phyloP scores from a whole-genome alignment of 2,329 filamentous ascomycete genomes.

The Neofusicoccum parvum region DNA sequence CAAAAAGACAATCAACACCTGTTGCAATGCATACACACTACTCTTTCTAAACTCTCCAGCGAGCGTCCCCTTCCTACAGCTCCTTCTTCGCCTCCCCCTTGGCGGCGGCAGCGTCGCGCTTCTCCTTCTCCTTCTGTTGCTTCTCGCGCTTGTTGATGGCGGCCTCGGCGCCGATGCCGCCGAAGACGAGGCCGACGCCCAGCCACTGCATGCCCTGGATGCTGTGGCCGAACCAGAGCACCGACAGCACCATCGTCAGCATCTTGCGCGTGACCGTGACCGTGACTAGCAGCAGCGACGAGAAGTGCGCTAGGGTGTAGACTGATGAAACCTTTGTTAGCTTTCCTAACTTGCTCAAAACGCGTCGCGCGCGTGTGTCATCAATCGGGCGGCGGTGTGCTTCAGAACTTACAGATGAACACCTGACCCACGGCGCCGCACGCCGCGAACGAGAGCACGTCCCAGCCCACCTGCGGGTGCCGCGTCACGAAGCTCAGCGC shows the following conservation, averaged over 20 bases:
- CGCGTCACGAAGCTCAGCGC: slow-evolving; percentile 78
- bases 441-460: slow-evolving; percentile 85
- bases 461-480: slow-evolving; percentile 80
- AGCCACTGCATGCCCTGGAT: slow-evolving; percentile 90
- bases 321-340: slow-evolving; percentile 41
- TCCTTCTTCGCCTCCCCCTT: slow-evolving; percentile 25
- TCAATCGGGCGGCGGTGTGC: background rate
- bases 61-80: slow-evolving; percentile 3
- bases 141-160: slow-evolving; percentile 81
- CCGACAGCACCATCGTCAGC: slow-evolving; percentile 97
- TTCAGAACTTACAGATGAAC: slow-evolving; percentile 69
- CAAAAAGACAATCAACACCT: background rate
- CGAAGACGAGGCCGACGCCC: slow-evolving; percentile 90
- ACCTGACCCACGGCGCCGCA: slow-evolving; percentile 94
- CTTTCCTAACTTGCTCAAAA: no score
- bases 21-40: background rate
- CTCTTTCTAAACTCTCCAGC: no score
- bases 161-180: slow-evolving; percentile 90
- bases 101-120: slow-evolving; percentile 34
- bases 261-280: slow-evolving; percentile 98
- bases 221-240: slow-evolving; percentile 89
- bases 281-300: slow-evolving; percentile 86
- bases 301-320: slow-evolving; percentile 91
- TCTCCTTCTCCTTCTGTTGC: slow-evolving; percentile 71
- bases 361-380: background rate